phyloP scores from a whole-genome alignment of 495 filamentous ascomycete genomes.

The Trichoderma reesei region DNA sequence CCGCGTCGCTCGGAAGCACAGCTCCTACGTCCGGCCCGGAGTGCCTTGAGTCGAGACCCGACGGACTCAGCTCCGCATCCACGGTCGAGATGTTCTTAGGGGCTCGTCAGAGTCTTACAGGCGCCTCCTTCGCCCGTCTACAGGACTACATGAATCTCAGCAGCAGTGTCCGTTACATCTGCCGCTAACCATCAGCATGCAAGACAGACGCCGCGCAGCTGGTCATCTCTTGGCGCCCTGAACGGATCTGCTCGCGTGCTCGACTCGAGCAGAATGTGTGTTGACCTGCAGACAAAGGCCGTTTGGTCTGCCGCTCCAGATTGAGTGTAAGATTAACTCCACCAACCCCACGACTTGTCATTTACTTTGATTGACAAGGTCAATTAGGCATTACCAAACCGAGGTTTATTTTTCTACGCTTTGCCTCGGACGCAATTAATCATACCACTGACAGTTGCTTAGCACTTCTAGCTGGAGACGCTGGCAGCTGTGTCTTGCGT shows the following conservation, averaged over 20 bases:
- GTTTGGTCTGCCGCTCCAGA: no score
- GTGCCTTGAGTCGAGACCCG: not conserved
- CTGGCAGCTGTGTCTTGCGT: not conserved
- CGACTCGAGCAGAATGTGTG: not conserved
- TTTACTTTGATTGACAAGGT: no score
- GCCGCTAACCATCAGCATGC: not conserved
- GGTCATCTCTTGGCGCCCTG: not conserved
- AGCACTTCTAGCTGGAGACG: no score
- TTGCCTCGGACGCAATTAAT: no score
- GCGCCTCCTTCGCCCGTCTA: no score
- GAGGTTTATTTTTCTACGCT: no score
- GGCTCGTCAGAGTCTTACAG: no score
- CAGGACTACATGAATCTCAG: not conserved
- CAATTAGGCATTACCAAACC: no score
- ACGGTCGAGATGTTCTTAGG: not conserved
- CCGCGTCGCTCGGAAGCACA: not conserved
- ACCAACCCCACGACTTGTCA: no score
- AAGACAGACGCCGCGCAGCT: not conserved
- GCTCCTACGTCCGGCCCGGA: not conserved
- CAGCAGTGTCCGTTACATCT: not conserved
- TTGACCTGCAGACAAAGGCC: not conserved
- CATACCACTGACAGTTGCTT: no score
- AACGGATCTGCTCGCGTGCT: not conserved
- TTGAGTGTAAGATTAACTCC: no score
- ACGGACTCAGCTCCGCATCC: not conserved